These are phyloP conservation scores for Pseudogymnoascus sp. DNA, from an alignment of 2,329 filamentous ascomycete genomes.

Conservation along the genomic window DNA sequence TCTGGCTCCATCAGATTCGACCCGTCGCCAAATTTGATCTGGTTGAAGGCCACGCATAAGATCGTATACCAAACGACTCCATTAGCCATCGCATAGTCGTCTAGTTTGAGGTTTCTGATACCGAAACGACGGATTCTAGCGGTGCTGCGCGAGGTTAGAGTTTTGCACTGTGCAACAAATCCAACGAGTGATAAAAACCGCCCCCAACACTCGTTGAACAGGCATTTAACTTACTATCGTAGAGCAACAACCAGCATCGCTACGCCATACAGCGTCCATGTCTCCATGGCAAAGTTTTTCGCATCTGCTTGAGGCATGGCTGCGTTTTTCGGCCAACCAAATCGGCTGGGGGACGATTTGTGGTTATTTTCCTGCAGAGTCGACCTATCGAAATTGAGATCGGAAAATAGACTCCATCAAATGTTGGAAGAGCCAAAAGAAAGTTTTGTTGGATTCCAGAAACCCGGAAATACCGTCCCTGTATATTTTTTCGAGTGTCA, in stretches of 20 bases:
- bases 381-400: too few species aligned
- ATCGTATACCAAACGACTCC: constrained; percentile 40
- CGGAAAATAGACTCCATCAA: too few species aligned
- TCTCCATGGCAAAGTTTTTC: constrained; percentile 16
- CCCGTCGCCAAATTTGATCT: constrained; percentile 38
- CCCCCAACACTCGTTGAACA: too few species aligned
- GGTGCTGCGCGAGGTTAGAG: constrained; percentile 21
- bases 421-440: too few species aligned
- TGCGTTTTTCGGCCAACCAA: not conserved
- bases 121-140: constrained; percentile 35
- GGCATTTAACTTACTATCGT: constrained; percentile 16
- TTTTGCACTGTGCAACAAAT: too few species aligned
- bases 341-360: not conserved
- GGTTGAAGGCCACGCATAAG: constrained; percentile 38
- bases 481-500: too few species aligned
- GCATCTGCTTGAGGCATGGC: not conserved
- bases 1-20: constrained; percentile 40
- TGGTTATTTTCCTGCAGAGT: not conserved
- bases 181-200: too few species aligned
- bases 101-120: constrained; percentile 34
- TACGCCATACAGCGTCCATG: constrained; percentile 20
- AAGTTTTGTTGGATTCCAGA: too few species aligned
- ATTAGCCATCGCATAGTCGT: constrained; percentile 40
- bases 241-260: constrained; percentile 17
- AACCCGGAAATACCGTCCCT: too few species aligned